Base-by-base conservation (phyloP, 2,329 filamentous ascomycete species). In the Neonectria hederae region DNA sequence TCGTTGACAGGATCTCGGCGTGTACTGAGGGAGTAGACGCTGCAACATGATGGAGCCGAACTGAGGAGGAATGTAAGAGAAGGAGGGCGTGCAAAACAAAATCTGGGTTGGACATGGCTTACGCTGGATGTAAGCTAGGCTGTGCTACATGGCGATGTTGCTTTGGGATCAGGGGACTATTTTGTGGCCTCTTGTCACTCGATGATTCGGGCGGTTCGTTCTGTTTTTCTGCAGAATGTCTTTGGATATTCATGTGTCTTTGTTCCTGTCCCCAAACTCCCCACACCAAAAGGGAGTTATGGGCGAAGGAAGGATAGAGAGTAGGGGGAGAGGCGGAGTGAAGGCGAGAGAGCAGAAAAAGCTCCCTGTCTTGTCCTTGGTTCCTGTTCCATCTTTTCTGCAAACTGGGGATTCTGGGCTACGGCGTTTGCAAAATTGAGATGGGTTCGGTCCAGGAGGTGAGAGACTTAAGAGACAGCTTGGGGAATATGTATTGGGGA, bases 361-460 rank as follows among this genome's bases (percentile, higher is more conserved):
- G 26, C 9, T 51, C 5, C 21, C 21, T 38, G 21, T 28, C 43
- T 40, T n/a, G 21, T 32, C 38, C 21, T 58, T 42, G 42, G 24
- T 57, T 28, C 32, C 55, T 52, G 38, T 51, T 26, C 45, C 46
- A 28, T 22, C 40, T 40, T 40, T 28, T 52, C 38, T 26, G 45
- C 45, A 43, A 53, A 59, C 14, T 3, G 28, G 49, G 54, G 48
- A 48, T 46, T 64, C 42, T 57, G 28, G 55, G 63, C 54, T 42
- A 65, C 40, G 63, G 63, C 63, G 63, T 63, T 65, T 59, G 51
- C 56, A 65, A 61, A 65, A 46, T 40, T 8, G 53, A 55, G 43
- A 59, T 54, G 49, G 52, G 19, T 63, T 63, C 38, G 43, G 54
- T 48, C 59, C 43, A 11, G 48, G 26, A 59, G 42, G 24, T 17